Percentiles rank a stretch among this genome's conserved stretches.
Conservation (phyloP, 78 protist genomes). For the Emiliania huxleyi region DNA sequence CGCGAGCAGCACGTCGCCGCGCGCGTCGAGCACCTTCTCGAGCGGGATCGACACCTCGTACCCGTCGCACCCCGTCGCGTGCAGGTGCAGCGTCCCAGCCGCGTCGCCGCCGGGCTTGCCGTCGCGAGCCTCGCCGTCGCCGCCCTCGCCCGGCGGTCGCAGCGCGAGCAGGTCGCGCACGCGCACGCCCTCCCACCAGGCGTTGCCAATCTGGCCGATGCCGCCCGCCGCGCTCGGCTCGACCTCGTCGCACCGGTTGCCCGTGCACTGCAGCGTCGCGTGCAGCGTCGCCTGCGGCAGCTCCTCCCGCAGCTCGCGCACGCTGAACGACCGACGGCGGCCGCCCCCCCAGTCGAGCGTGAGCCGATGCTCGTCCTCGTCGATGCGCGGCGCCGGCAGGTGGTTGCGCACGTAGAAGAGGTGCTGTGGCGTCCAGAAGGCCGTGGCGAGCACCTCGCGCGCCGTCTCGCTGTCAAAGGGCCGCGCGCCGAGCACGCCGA, state of each 20-base stretch:
- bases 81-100: slow-evolving; percentile 4
- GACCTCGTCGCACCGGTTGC: slow-evolving; percentile 57
- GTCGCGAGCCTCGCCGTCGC: background rate
- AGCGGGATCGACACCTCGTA: slow-evolving; percentile 38
- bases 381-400: slow-evolving; percentile 2
- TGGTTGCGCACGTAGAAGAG: slow-evolving; percentile 54
- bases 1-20: slow-evolving; percentile 42
- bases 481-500: too few relatives aligned
- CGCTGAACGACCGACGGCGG: background rate
- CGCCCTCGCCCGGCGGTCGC: background rate
- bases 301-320: slow-evolving; percentile 21
- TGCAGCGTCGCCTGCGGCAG: slow-evolving; percentile 8
- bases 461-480: too few relatives aligned
- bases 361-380: slow-evolving; percentile 14
- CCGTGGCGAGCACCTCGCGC: too few relatives aligned
- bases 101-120: background rate
- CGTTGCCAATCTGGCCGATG: background rate
- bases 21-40: background rate
- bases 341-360: background rate
- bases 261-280: slow-evolving; percentile 38
- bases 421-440: background rate
- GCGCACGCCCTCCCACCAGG: slow-evolving; percentile 41
- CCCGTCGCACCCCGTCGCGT: background rate
- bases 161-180: slow-evolving; percentile 25
- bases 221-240: slow-evolving; percentile 39